Base-by-base conservation (phyloP, 441 rosid genomes). In the Aleurites moluccanus region DNA sequence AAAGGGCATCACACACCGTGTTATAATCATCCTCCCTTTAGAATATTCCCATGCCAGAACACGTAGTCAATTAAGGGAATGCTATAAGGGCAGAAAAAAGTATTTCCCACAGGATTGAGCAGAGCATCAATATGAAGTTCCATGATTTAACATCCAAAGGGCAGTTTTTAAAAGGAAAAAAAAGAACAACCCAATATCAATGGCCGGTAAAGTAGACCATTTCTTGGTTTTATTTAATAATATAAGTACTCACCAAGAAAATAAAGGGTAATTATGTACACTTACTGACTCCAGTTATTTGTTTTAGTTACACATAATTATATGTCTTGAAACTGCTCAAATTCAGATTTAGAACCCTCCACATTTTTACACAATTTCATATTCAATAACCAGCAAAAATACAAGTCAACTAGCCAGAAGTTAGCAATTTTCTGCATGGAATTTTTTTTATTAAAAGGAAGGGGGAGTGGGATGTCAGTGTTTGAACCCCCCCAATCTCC, bases 331-430 rank as follows among this genome's bases (percentile, higher is more conserved):
- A 66, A 44, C 3, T 18, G 65, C 52, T 42, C 33, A 40, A 70
- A 13, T 11, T 70, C 47, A 53, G 49, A 69, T 53, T 55, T 27
- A 55, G 50, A 27, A 40, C 64, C 52, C 73, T 28, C 52, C 33
- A 70, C 7, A 47, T 45, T 69, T 53, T 18, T 50, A 13, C 18
- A n/a, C 64, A 25, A 14, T 38, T 70, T 67, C 44, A 47, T 67
- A 15, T 47, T 25, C 42, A 10, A 15, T 15, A 67, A 67, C 18
- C 59, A 28, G 49, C 42, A 67, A 28, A 7, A 3, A 56, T 2
- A 10, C 25, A 50, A n/a, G 52, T 10, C 50, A 65, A 65, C 28
- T 21, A 20, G 15, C 18, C n/a, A 21, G 35, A 27, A 44, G 10
- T 23, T 14, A 66, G 11, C 33, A 65, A 23, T 9, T 18, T 33